Percentiles rank a stretch among this genome's conserved stretches.
These are phyloP conservation scores for Salix exigua DNA, from an alignment of 345 rosid species.

Conservation along the genomic window DNA sequence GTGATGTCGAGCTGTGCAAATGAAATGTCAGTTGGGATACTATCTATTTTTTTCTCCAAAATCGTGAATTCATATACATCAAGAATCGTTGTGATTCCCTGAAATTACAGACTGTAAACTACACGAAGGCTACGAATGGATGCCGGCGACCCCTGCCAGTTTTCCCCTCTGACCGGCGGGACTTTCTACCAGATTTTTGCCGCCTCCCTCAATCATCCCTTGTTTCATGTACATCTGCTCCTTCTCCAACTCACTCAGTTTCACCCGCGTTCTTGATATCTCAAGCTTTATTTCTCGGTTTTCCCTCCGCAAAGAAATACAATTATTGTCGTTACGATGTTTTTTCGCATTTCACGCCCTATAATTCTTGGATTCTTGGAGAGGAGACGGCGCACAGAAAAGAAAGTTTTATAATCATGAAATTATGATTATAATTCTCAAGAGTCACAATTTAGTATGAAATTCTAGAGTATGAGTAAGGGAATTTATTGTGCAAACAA, in stretches of 20 bases:
- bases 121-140: constrained; percentile 35
- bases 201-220: constrained; percentile 59
- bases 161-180: constrained; percentile 50
- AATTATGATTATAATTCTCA: no score
- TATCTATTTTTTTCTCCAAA: not conserved
- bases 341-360: no score
- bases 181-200: constrained; percentile 48
- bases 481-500: no score
- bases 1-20: not conserved
- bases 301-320: constrained; percentile 51
- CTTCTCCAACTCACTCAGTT: constrained; percentile 64
- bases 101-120: not conserved
- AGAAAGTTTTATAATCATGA: no score
- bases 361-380: no score
- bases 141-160: constrained; percentile 46
- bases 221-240: constrained; percentile 62
- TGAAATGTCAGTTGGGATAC: no score
- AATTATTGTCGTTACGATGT: no score
- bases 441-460: no score
- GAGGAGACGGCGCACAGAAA: no score
- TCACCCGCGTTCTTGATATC: constrained; percentile 68
- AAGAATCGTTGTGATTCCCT: not conserved
- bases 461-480: no score
- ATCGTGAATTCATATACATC: not conserved
- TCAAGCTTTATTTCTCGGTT: constrained; percentile 68